phyloP scores from a whole-genome alignment of 2,329 filamentous ascomycete genomes.

The Cadophora malorum region DNA sequence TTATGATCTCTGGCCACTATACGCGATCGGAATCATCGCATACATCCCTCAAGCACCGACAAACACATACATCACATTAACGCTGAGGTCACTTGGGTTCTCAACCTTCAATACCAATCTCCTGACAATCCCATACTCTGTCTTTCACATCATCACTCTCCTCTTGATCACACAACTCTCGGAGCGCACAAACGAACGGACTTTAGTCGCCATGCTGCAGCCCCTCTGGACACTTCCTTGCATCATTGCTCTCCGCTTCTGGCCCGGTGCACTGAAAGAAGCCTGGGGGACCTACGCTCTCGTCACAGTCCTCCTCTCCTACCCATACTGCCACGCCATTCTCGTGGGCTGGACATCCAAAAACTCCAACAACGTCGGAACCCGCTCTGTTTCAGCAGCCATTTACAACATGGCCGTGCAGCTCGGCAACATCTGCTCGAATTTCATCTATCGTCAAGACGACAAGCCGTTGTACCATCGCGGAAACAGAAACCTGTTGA shows the following conservation, averaged over 20 bases:
- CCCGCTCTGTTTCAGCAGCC: constrained; percentile 66
- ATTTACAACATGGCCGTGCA: constrained; percentile 59
- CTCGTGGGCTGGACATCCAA: constrained; percentile 53
- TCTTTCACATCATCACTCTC: constrained; percentile 53
- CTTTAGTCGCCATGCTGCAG: constrained; percentile 46
- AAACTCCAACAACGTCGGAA: constrained; percentile 68
- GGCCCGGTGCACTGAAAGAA: constrained; percentile 38
- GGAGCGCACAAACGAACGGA: constrained; percentile 49
- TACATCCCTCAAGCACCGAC: constrained; percentile 58
- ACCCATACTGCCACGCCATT: constrained; percentile 44
- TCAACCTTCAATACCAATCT: constrained; percentile 53
- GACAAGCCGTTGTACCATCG: constrained; percentile 61
- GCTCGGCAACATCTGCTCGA: constrained; percentile 51
- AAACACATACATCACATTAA: constrained; percentile 60
- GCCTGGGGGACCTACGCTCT: constrained; percentile 49
- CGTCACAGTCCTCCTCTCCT: constrained; percentile 42
- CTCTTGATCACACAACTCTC: constrained; percentile 55
- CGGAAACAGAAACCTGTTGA: constrained; percentile 64
- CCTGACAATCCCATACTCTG: constrained; percentile 53
- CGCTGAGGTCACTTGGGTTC: constrained; percentile 48
- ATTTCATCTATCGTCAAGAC: constrained; percentile 56
- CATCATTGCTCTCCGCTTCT: constrained; percentile 46
- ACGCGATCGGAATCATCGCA: constrained; percentile 52
- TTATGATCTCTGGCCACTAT: constrained; percentile 66
- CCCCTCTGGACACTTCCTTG: constrained; percentile 52